Base-by-base conservation (phyloP, 202 grass and related monocot genomes). In the Brachypodium distachyon region DNA sequence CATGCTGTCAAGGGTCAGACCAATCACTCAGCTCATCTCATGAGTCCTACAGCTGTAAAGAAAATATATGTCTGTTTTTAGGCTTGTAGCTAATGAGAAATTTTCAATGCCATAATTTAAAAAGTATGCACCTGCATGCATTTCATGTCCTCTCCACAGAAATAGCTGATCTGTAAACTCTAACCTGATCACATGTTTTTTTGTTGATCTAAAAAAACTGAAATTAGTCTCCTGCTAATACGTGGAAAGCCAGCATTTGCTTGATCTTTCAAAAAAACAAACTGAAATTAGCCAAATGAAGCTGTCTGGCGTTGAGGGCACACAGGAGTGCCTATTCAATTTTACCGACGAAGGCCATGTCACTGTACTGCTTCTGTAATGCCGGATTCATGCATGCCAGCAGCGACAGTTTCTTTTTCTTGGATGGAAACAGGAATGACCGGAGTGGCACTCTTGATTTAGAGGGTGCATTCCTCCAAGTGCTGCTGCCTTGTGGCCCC, bases 401-500 rank as follows among this genome's bases (percentile, higher is more conserved):
- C 76, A 97, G 33, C 0, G 94, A 94, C 0, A 57, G 36, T 40
- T 86, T 97, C 77, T 97, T 97, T 28, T 82, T 84, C 76, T 92
- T 97, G 9, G 59, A 59, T 46, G 90, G 80, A 17, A 97, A 97
- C 18, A 97, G 86, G 78, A 97, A 94, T 12, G 87, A 84, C 55
- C 84, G 78, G 6, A 97, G 80, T 0, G 91, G 94, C 33, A 94
- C 81, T 58, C 58, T 80, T 81, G 82, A 82, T 62, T 83, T 94
- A 16, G 73, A 84, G 9, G 81, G 76, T 2, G 76, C 25, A 43
- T 59, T 72, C 44, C 66, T 86, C 54, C 88, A 88, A 12, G 76
- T 56, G 63, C 37, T 48, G 21, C 51, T 67, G n/a, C 74, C 66
- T 78, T 84, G 87, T 11, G 49, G 12, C 47, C 74, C 82, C 47